These are phyloP conservation scores for Xylariales sp. DNA, from an alignment of 2,329 filamentous ascomycete genomes.

Conservation along the genomic window DNA sequence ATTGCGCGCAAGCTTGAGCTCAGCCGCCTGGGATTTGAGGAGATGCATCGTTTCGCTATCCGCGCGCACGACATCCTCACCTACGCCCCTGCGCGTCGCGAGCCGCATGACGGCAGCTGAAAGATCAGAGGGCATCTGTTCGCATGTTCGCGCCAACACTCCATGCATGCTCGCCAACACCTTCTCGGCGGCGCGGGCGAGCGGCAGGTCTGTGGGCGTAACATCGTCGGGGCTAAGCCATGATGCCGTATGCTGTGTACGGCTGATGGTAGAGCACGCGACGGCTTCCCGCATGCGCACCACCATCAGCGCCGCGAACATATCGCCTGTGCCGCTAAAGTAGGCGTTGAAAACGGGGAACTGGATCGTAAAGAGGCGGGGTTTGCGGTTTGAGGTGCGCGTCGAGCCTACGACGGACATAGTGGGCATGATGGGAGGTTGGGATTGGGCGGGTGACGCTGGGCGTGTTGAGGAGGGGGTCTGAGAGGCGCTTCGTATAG, in stretches of 20 bases:
- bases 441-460: slow-evolving; percentile 55
- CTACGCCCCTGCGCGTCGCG: slow-evolving; percentile 27
- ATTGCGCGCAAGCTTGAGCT: slow-evolving; percentile 85
- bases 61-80: slow-evolving; percentile 46
- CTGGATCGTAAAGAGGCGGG: slow-evolving; percentile 88
- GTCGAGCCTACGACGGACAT: slow-evolving; percentile 78
- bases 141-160: slow-evolving; percentile 76
- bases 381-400: slow-evolving; percentile 68
- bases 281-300: slow-evolving; percentile 89
- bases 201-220: slow-evolving; percentile 75
- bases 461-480: slow-evolving; percentile 77
- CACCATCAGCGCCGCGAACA: slow-evolving; percentile 94
- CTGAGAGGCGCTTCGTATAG: slow-evolving; percentile 59
- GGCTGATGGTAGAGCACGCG: slow-evolving; percentile 37
- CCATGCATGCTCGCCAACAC: slow-evolving; percentile 94
- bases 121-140: slow-evolving; percentile 67
- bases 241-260: slow-evolving; percentile 65
- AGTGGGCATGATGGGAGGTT: slow-evolving; percentile 50
- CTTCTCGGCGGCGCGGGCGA: slow-evolving; percentile 85
- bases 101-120: slow-evolving; percentile 57
- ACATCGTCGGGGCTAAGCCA: slow-evolving; percentile 86
- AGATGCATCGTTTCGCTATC: slow-evolving; percentile 71
- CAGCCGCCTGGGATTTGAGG: slow-evolving; percentile 83
- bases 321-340: slow-evolving; percentile 96
- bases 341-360: slow-evolving; percentile 91